Conservation (phyloP, 352 stramenopile genomes). For the Globisporangium canariense region DNA sequence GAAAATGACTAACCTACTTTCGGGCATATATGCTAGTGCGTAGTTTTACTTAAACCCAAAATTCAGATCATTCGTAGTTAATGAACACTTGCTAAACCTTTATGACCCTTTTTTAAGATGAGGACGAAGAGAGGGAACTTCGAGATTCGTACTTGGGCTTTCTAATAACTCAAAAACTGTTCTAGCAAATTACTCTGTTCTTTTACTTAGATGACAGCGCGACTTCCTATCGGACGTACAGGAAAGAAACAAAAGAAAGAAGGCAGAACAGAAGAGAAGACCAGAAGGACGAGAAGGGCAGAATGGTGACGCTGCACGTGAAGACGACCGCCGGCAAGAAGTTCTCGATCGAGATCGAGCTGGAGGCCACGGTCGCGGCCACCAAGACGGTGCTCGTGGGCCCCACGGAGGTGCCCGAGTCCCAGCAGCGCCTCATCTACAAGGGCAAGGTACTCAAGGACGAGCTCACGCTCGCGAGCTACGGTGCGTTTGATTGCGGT, state of each 20-base stretch:
- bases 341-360: conserved; percentile 66
- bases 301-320: conserved; percentile 74
- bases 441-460: conserved; percentile 92
- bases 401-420: conserved; percentile 61
- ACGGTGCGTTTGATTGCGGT: conserved; percentile 38
- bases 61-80: no score
- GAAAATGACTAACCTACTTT: no score
- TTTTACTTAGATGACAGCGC: no score
- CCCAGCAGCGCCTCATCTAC: conserved; percentile 86
- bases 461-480: conserved; percentile 78
- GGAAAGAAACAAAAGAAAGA: background rate
- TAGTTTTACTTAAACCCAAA: no score
- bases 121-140: no score
- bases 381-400: conserved; percentile 78
- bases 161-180: no score
- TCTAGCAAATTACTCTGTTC: no score
- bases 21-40: no score
- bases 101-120: no score
- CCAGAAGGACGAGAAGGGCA: background rate
- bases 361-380: conserved; percentile 64
- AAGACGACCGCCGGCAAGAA: conserved; percentile 85
- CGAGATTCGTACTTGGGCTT: no score
- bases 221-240: no score
- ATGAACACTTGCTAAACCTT: no score
- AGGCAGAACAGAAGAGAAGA: background rate